phyloP scores from a whole-genome alignment of 208 protist genomes.

The Plasmodiophora brassicae region DNA sequence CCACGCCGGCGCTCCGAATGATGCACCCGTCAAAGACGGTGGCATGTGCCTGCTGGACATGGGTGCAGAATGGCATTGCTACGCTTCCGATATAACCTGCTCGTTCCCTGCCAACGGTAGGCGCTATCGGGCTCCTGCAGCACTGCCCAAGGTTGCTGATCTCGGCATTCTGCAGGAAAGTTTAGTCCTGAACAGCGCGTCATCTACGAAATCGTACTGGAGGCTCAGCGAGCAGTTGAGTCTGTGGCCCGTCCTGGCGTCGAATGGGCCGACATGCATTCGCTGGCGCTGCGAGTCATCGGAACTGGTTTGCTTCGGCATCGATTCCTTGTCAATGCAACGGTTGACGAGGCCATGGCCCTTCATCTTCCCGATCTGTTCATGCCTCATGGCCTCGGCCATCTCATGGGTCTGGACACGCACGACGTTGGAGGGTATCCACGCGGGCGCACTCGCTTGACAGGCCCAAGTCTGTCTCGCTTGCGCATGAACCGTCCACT shows the following conservation, averaged over 20 bases:
- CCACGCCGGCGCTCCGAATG: constrained; percentile 50
- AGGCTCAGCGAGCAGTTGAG: constrained; percentile 46
- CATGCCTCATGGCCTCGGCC: constrained; percentile 55
- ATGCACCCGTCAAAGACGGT: constrained; percentile 40
- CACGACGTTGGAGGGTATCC: constrained; percentile 58
- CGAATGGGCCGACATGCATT: constrained; percentile 43
- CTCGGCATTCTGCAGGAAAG: constrained; percentile 27
- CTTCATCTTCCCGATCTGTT: constrained; percentile 38
- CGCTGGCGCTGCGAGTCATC: constrained; percentile 36
- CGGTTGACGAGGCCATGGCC: constrained; percentile 44
- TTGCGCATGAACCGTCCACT: constrained; percentile 47
- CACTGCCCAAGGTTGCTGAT: too few relatives aligned
- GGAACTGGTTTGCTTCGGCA: neutral
- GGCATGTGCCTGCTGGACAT: constrained; percentile 63
- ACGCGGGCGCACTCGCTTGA: neutral
- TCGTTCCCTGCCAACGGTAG: constrained; percentile 56
- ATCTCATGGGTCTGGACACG: constrained; percentile 57
- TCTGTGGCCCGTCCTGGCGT: constrained; percentile 49
- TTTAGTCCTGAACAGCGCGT: constrained; percentile 48
- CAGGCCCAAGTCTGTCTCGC: neutral
- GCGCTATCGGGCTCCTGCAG: too few relatives aligned
- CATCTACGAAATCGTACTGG: constrained; percentile 59
- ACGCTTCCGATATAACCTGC: constrained; percentile 62
- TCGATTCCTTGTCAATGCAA: constrained; percentile 35
- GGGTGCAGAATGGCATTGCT: constrained; percentile 56